Base-by-base conservation (phyloP, 345 rosid species). In the Psidium guajava region DNA sequence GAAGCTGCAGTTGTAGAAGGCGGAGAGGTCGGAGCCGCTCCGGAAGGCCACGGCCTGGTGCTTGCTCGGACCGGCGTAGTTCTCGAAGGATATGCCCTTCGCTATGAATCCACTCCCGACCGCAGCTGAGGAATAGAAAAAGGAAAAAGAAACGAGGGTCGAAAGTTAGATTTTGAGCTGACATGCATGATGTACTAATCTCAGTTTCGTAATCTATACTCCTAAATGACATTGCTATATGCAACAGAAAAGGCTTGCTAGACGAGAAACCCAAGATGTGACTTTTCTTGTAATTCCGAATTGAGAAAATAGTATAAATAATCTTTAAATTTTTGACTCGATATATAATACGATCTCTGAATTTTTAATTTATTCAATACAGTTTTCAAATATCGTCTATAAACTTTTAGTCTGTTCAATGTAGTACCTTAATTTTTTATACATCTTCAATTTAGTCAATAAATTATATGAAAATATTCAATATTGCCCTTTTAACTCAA, bases 41-140 rank as follows among this genome's bases (percentile, higher is more conserved):
- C 98, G 88, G 2, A 96, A 54, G 53, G 98, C 99, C 59, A 96
- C 99, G 2, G 99, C 99, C 81, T 96, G 99, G 93, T 93, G 97
- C 85, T 93, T 96, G 59, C 90, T 90, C 0, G 95, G 95, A 5
- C 98, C 98, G 2, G 99, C 98, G 20, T 92, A 84, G 88, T 96
- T 96, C 88, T 92, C 97, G 59, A 96, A 89, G 8, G 96, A 92
- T 58, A 96, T 91, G 57, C 94, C 95, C 64, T 89, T 95, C 10
- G 99, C 99, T 53, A 96, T 88, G 95, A 96, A 96, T n/a, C 91
- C 90, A 32, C 28, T 83, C 44, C 99, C 97, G 52, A 89, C 94
- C 84, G 82, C 96, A 3, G 97, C 99, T 96, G 92, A 42, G 52
- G 32, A 21, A 47, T 11, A 83, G 2, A 51, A 51, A 14, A 49